These are phyloP conservation scores for Diaporthe amygdali DNA, from an alignment of 2,329 filamentous ascomycete species.

Conservation along the genomic window DNA sequence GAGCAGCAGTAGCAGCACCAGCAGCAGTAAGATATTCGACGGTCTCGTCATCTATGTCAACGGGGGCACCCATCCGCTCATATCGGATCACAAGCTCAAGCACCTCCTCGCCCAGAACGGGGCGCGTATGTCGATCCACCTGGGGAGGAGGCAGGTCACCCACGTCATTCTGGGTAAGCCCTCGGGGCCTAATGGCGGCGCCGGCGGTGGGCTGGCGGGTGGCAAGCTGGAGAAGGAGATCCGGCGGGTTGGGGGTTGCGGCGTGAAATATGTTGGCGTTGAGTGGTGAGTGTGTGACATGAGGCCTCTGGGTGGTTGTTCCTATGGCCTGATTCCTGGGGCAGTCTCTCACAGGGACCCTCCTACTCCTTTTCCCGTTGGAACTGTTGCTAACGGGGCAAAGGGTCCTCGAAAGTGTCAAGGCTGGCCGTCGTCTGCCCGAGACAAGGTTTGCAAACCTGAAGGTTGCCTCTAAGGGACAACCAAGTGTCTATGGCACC, in stretches of 20 bases:
- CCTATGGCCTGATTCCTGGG: not conserved
- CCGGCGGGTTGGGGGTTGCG: conserved; percentile 66
- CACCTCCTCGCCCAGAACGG: conserved; percentile 77
- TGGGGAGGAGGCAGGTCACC: conserved; percentile 77
- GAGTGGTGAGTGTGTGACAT: conserved; percentile 68
- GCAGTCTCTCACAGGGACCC: not conserved
- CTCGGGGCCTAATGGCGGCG: conserved; percentile 52
- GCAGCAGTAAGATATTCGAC: conserved; percentile 62
- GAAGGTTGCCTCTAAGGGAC: conserved; percentile 64
- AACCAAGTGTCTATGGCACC: conserved; percentile 65
- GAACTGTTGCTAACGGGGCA: not conserved
- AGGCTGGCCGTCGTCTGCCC: conserved; percentile 73
- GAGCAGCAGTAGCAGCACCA: conserved; percentile 57
- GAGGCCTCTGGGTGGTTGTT: not conserved
- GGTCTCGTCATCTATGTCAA: conserved; percentile 84
- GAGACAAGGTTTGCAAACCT: conserved; percentile 75
- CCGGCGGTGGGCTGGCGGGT: conserved; percentile 77
- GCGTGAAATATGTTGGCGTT: conserved; percentile 78
- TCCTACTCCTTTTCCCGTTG: not conserved
- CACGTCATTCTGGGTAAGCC: conserved; percentile 81
- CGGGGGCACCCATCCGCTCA: conserved; percentile 78
- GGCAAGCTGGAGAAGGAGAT: conserved; percentile 86
- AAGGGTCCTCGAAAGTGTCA: conserved; percentile 85
- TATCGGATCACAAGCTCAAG: conserved; percentile 89
- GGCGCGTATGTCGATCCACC: conserved; percentile 70